phyloP scores from a whole-genome alignment of 2,329 filamentous ascomycete genomes.

The Talaromyces sp. region DNA sequence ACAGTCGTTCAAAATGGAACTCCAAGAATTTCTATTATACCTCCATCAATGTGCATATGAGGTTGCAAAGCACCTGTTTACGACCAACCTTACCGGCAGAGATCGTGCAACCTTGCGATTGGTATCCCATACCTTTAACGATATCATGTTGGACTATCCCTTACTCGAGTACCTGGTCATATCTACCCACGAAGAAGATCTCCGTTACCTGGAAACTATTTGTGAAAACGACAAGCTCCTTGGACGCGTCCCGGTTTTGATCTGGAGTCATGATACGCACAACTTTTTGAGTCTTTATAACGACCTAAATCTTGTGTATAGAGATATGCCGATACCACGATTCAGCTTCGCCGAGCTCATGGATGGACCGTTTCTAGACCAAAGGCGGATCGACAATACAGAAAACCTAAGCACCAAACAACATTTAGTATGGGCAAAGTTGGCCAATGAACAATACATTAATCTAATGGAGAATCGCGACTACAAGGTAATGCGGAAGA shows the following conservation, averaged over 20 bases:
- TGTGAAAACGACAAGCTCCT: not conserved
- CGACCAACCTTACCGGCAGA: not conserved
- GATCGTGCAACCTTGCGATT: not conserved
- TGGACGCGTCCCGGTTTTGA: not conserved
- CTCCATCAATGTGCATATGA: not conserved
- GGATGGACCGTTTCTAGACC: no score
- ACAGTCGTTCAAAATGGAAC: not conserved
- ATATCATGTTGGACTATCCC: not conserved
- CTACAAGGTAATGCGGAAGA: not conserved
- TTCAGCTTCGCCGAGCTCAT: no score
- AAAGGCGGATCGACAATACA: no score
- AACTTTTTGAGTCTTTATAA: not conserved
- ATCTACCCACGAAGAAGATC: slow-evolving; percentile 1
- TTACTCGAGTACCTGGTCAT: not conserved
- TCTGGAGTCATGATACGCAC: slow-evolving; percentile 1
- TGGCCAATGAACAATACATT: not conserved
- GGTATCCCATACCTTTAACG: not conserved
- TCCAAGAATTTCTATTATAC: not conserved
- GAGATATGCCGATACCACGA: no score
- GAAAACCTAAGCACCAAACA: no score
- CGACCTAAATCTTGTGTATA: no score
- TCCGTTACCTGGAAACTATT: slow-evolving; percentile 1
- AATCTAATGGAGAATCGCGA: not conserved
- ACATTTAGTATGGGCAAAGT: not conserved
- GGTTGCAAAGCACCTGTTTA: not conserved